phyloP scores from a whole-genome alignment of 176 grass and related monocot genomes.

The Panicum miliaceum region DNA sequence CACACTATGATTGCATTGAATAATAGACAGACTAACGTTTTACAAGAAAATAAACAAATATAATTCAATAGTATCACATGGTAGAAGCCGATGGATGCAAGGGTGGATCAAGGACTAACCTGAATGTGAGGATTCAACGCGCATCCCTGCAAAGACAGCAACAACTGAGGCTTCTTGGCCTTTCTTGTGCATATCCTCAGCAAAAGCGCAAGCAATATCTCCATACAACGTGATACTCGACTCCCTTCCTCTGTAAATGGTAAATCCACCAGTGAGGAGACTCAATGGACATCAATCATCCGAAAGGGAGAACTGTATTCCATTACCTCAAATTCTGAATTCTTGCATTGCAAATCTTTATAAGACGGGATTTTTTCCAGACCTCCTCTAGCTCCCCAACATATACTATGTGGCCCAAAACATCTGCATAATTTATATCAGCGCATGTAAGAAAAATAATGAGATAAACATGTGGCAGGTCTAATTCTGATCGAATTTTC shows the following conservation, averaged over 20 bases:
- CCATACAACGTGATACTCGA: slow-evolving; percentile 32
- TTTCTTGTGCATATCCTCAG: slow-evolving; percentile 28
- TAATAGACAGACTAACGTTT: neutral
- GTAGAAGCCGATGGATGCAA: slow-evolving; percentile 2
- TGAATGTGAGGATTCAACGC: slow-evolving; percentile 20
- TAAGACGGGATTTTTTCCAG: neutral
- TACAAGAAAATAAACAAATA: neutral
- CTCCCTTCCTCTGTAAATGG: slow-evolving; percentile 15
- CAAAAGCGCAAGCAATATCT: slow-evolving; percentile 17
- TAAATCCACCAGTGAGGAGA: slow-evolving; percentile 12
- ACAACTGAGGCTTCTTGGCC: neutral
- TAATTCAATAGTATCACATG: neutral
- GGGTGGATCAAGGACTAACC: slow-evolving; percentile 17
- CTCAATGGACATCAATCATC: neutral
- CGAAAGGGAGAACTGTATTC: neutral
- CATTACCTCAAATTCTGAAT: slow-evolving; percentile 43
- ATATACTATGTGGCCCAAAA: slow-evolving; percentile 33
- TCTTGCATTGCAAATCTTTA: slow-evolving; percentile 20
- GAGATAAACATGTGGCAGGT: neutral
- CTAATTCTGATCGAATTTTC: slow-evolving; percentile 14
- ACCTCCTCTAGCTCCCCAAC: neutral
- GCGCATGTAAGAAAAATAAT: neutral
- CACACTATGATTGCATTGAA: neutral
- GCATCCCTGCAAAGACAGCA: slow-evolving; percentile 37
- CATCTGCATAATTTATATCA: slow-evolving; percentile 27